A percentile compares a stretch with the other conserved stretches of the same genome.
Evolutionary conservation across 768 basidiomycete genomes (phyloP).

Genomic region (Pisolithus tinctorius): DNA sequence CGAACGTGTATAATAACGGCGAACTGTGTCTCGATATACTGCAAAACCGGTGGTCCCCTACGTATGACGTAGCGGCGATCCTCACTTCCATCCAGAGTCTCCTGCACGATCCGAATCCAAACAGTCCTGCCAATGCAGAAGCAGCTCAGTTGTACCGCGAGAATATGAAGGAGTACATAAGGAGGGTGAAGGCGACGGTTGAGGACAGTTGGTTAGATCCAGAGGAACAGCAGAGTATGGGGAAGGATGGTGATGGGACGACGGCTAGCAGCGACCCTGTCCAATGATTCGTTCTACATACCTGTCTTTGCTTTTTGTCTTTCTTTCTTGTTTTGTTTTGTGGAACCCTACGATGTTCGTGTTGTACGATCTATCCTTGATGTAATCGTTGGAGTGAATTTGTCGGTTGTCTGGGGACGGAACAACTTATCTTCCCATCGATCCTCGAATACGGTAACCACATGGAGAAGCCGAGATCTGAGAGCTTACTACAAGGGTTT

Average conservation of each 20-base stretch:
- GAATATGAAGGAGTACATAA: slow-evolving; percentile 97
- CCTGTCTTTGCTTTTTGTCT: not conserved
- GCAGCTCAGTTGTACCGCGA: slow-evolving; percentile 95
- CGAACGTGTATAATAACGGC: slow-evolving; percentile 97
- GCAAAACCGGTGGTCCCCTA: slow-evolving; percentile 98
- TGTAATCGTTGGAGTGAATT: too few species aligned
- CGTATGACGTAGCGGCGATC: slow-evolving; percentile 98
- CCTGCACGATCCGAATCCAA: slow-evolving; percentile 96
- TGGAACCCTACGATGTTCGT: too few species aligned
- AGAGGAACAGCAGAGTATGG: slow-evolving; percentile 57
- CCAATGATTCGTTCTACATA: not conserved
- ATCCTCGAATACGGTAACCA: too few species aligned
- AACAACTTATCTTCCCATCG: too few species aligned
- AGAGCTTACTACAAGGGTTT: too few species aligned
- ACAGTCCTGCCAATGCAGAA: slow-evolving; percentile 97
- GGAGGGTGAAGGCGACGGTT: slow-evolving; percentile 87
- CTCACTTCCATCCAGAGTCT: slow-evolving; percentile 94
- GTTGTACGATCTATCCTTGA: too few species aligned
- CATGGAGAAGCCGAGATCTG: too few species aligned
- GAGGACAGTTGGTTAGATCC: slow-evolving; percentile 93
- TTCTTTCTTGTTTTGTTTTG: not conserved
- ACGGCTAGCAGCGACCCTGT: slow-evolving; percentile 1
- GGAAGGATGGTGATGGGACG: slow-evolving; percentile 26
- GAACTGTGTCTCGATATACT: slow-evolving; percentile 98
- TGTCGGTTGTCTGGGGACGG: too few species aligned